Conservation (phyloP, 805 yeast genomes). For the Teunomyces barrocoloradensis region DNA sequence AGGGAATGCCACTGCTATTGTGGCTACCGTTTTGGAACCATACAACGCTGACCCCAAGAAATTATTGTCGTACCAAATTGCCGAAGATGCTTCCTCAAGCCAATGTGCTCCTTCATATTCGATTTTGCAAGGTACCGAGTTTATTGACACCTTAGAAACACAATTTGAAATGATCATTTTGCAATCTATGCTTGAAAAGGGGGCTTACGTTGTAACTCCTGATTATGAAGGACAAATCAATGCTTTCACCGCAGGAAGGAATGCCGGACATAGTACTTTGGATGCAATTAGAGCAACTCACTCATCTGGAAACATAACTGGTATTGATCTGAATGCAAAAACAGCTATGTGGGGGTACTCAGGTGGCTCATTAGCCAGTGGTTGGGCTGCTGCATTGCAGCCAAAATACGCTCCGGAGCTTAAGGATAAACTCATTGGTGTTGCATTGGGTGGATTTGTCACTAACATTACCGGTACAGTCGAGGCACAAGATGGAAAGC, state of each 20-base stretch:
- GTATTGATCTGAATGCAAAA: slow-evolving; percentile 17
- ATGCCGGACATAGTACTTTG: slow-evolving; percentile 29
- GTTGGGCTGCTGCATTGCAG: slow-evolving; percentile 39
- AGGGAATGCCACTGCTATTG: slow-evolving; percentile 19
- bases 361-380: slow-evolving; percentile 38
- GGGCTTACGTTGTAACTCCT: slow-evolving; percentile 32
- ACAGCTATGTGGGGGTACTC: slow-evolving; percentile 35
- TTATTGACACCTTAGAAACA: slow-evolving; percentile 11
- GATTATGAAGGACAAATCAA: slow-evolving; percentile 36
- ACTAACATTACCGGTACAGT: slow-evolving; percentile 30
- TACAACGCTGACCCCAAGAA: slow-evolving; percentile 22
- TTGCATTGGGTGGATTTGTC: slow-evolving; percentile 36
- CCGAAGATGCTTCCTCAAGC: slow-evolving; percentile 19
- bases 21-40: slow-evolving; percentile 23
- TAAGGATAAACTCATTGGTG: slow-evolving; percentile 25
- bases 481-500: slow-evolving; percentile 21
- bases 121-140: slow-evolving; percentile 12
- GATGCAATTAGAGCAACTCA: slow-evolving; percentile 31
- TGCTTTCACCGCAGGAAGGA: slow-evolving; percentile 31
- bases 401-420: slow-evolving; percentile 37
- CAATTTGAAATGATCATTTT: slow-evolving; percentile 16
- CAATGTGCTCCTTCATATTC: slow-evolving; percentile 23
- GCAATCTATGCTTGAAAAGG: slow-evolving; percentile 17
- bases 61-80: slow-evolving; percentile 18
- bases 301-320: slow-evolving; percentile 15